Evolutionary conservation across 2,329 filamentous ascomycete species (phyloP).

Genomic region (Ophiocordyceps camponoti-saundersi): DNA sequence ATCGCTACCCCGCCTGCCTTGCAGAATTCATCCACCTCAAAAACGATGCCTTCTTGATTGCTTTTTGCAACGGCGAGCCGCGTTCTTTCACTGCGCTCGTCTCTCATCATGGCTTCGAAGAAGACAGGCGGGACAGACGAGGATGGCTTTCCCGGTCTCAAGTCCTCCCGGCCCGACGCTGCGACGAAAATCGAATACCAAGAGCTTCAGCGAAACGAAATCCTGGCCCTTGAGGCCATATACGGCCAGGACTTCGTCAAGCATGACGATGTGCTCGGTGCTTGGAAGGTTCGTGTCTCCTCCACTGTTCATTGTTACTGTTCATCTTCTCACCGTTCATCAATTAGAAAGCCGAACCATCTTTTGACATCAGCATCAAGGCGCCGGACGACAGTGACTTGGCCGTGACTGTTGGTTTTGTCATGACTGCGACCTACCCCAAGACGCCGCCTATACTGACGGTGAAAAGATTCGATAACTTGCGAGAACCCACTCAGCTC

Average conservation of each 20-base stretch:
- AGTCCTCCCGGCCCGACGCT: slow-evolving; percentile 22
- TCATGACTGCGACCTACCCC: slow-evolving; percentile 80
- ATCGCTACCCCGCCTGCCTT: background rate
- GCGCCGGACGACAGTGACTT: slow-evolving; percentile 58
- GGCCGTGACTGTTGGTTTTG: slow-evolving; percentile 55
- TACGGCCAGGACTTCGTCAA: slow-evolving; percentile 78
- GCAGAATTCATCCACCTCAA: background rate
- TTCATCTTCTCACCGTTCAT: background rate
- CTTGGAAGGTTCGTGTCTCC: slow-evolving; percentile 57
- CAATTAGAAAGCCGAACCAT: slow-evolving; percentile 57
- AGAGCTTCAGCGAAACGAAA: slow-evolving; percentile 74
- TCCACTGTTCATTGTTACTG: slow-evolving; percentile 2
- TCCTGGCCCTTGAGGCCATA: slow-evolving; percentile 71
- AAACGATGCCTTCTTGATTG: background rate
- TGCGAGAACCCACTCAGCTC: slow-evolving; percentile 55
- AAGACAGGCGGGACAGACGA: slow-evolving; percentile 16
- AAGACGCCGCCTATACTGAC: slow-evolving; percentile 62
- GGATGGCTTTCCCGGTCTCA: slow-evolving; percentile 34
- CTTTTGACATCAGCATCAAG: slow-evolving; percentile 66
- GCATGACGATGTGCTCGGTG: slow-evolving; percentile 50
- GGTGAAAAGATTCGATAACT: slow-evolving; percentile 43
- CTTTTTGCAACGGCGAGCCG: background rate
- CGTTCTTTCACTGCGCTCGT: background rate
- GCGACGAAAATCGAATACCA: slow-evolving; percentile 48
- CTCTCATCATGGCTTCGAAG: background rate